These are phyloP conservation scores for Nectriaceae sp. DNA, from an alignment of 2,329 filamentous ascomycete genomes.

Conservation along the genomic window DNA sequence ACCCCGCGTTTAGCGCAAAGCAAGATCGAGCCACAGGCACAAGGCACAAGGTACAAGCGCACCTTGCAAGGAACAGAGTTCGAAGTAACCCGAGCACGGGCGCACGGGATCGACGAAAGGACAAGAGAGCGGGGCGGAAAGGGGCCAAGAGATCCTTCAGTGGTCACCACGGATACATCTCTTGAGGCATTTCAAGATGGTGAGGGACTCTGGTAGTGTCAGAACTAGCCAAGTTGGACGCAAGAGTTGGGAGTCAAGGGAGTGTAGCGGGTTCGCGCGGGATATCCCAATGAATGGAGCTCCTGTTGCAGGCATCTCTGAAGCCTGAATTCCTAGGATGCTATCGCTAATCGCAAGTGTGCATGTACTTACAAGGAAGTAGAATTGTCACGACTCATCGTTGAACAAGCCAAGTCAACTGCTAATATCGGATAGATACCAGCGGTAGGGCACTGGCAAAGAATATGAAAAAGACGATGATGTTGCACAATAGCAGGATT, in stretches of 20 bases:
- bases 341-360: not conserved
- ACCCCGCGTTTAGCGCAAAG: conserved; percentile 31
- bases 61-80: conserved; percentile 19
- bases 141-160: not conserved
- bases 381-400: no score
- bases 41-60: conserved; percentile 13
- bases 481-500: no score
- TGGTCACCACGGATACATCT: not conserved
- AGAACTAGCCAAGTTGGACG: not conserved
- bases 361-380: no score
- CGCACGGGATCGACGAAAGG: conserved; percentile 5
- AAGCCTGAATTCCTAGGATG: not conserved
- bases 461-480: no score
- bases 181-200: conserved; percentile 1
- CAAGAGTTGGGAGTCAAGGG: not conserved
- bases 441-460: no score
- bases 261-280: not conserved
- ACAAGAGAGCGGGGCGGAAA: not conserved
- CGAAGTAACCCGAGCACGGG: no score
- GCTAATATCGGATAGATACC: no score
- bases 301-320: not conserved
- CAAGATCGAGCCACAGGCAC: conserved; percentile 8
- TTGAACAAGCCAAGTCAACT: no score
- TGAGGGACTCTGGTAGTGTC: not conserved
- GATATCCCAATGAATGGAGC: not conserved